phyloP scores from a whole-genome alignment of 306 rosid species.

The Trifolium pratense region DNA sequence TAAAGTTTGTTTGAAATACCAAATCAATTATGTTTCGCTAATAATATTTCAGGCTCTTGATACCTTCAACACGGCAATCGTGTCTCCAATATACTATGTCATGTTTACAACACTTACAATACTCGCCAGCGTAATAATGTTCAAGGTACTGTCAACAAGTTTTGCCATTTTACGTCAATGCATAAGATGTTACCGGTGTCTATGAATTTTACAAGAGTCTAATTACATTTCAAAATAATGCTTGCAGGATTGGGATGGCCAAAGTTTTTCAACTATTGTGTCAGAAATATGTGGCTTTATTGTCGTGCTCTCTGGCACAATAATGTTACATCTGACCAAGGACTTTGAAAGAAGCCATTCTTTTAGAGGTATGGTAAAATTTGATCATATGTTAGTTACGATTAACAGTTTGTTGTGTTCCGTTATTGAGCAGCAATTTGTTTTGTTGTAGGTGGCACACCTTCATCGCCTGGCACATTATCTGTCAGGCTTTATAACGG shows the following conservation, averaged over 20 bases:
- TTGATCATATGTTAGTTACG: too few relatives aligned
- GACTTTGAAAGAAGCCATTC: slow-evolving; percentile 78
- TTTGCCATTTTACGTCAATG: slow-evolving; percentile 10
- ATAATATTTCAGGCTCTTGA: slow-evolving; percentile 81
- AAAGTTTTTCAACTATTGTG: slow-evolving; percentile 60
- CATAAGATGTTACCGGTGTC: slow-evolving; percentile 17
- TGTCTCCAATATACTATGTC: slow-evolving; percentile 87
- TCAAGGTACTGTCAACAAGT: slow-evolving; percentile 63
- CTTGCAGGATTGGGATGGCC: slow-evolving; percentile 86
- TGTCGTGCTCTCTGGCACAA: slow-evolving; percentile 78
- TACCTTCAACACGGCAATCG: slow-evolving; percentile 87
- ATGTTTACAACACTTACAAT: slow-evolving; percentile 86
- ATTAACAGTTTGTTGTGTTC: too few relatives aligned
- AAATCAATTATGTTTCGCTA: slow-evolving; percentile 22
- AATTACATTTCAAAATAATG: slow-evolving; percentile 34
- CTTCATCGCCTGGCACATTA: slow-evolving; percentile 63
- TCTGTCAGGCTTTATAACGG: slow-evolving; percentile 63
- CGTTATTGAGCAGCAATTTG: too few relatives aligned
- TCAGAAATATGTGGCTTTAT: slow-evolving; percentile 90
- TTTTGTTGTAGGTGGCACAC: slow-evolving; percentile 50
- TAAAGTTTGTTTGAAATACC: neutral
- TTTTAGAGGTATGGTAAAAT: slow-evolving; percentile 60
- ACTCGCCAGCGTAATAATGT: slow-evolving; percentile 87
- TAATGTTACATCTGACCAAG: slow-evolving; percentile 70
- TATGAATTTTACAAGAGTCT: slow-evolving; percentile 15